Conservation (phyloP, 1,284 basidiomycete genomes). For the Clitocybe nebularis region DNA sequence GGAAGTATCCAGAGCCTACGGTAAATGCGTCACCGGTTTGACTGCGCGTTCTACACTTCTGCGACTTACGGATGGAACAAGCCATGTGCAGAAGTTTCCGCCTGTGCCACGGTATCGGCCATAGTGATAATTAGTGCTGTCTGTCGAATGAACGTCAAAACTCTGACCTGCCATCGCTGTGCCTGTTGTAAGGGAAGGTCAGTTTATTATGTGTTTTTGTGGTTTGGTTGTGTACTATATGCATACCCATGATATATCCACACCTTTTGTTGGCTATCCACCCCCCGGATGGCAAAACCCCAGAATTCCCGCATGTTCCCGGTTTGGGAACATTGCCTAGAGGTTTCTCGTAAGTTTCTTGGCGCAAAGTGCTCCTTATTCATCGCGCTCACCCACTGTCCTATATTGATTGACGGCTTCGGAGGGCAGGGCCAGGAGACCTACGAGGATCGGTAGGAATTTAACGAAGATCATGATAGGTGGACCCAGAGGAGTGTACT, state of each 20-base stretch:
- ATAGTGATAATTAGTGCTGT: constrained; percentile 18
- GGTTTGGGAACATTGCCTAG: constrained; percentile 21
- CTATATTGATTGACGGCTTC: constrained; percentile 12
- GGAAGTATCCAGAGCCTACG: constrained; percentile 17
- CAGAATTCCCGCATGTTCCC: constrained; percentile 19
- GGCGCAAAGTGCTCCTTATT: neutral
- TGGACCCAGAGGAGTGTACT: neutral
- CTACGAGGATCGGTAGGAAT: constrained; percentile 4
- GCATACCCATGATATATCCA: constrained; percentile 22
- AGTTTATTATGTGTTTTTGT: no score
- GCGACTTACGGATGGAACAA: constrained; percentile 19
- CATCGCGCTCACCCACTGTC: constrained; percentile 3
- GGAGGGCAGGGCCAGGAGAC: neutral
- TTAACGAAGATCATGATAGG: constrained; percentile 1
- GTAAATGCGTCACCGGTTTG: no score
- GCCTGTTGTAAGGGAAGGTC: constrained; percentile 4
- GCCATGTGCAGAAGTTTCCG: constrained; percentile 21
- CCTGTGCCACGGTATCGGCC: constrained; percentile 21
- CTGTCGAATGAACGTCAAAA: constrained; percentile 20
- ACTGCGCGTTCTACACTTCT: no score
- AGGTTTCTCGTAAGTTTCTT: neutral
- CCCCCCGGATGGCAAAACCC: constrained; percentile 17
- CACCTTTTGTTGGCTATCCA: constrained; percentile 23
- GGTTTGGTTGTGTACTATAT: neutral
- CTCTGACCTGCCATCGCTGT: constrained; percentile 19